Conservation (phyloP, 768 basidiomycete species). For the Boletus pseudo-olivaceus region DNA sequence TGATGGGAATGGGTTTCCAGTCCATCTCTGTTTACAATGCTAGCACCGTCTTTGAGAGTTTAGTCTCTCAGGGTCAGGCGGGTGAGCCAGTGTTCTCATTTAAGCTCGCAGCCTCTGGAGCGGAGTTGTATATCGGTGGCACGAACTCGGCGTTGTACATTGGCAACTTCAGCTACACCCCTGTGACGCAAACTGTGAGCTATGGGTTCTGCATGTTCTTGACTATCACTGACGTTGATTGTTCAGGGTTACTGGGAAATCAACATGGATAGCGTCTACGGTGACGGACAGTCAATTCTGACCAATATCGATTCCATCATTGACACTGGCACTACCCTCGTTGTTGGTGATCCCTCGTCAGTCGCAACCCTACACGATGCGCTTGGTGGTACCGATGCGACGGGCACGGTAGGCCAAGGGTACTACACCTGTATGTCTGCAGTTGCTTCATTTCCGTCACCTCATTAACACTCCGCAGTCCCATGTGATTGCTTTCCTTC, state of each 20-base stretch:
- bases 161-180: constrained; percentile 39
- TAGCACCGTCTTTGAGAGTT: constrained; percentile 38
- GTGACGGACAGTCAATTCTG: constrained; percentile 1
- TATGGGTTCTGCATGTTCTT: not conserved
- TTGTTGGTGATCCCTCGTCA: constrained; percentile 1
- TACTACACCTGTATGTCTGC: constrained; percentile 33
- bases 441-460: not conserved
- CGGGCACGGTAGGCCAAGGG: constrained; percentile 20
- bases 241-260: constrained; percentile 21
- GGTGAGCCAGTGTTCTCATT: constrained; percentile 42
- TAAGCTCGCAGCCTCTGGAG: constrained; percentile 39
- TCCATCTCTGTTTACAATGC: constrained; percentile 34
- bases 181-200: constrained; percentile 8
- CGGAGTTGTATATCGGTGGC: constrained; percentile 54
- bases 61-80: constrained; percentile 34
- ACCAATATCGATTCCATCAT: constrained; percentile 11
- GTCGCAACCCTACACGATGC: constrained; percentile 20
- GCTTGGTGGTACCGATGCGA: constrained; percentile 26
- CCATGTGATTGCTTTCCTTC: constrained; percentile 27
- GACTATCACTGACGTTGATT: not conserved
- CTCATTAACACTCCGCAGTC: constrained; percentile 8
- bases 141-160: constrained; percentile 41
- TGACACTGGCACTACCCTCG: constrained; percentile 20
- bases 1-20: constrained; percentile 42
- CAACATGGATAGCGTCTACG: constrained; percentile 3